Conservation (phyloP, 2,329 filamentous ascomycete species). For the Cryphonectria japonica region DNA sequence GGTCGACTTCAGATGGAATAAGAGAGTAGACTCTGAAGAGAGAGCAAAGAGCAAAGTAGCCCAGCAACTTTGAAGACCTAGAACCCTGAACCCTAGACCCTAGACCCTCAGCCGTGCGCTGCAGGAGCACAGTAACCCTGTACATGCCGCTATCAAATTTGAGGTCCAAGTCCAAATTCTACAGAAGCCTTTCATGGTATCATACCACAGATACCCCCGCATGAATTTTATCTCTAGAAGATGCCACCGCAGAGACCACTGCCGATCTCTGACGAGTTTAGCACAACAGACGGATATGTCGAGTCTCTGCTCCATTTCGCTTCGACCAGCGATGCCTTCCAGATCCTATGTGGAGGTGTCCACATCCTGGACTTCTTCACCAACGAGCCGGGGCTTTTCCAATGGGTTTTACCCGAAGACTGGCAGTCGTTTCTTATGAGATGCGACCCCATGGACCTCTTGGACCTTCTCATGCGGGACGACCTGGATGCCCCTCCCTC, state of each 20-base stretch:
- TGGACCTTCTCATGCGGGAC: slow-evolving; percentile 81
- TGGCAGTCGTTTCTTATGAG: slow-evolving; percentile 81
- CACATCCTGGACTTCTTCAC: slow-evolving; percentile 98
- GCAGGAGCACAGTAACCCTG: background rate
- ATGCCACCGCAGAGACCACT: slow-evolving; percentile 61
- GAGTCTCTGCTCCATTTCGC: slow-evolving; percentile 77
- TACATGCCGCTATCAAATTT: background rate
- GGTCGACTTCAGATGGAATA: too few species aligned
- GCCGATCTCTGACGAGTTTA: slow-evolving; percentile 73
- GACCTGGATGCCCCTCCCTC: slow-evolving; percentile 56
- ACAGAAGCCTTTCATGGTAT: background rate
- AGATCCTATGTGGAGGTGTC: slow-evolving; percentile 92
- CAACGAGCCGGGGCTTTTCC: slow-evolving; percentile 79
- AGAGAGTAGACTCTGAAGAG: too few species aligned
- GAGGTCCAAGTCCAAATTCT: background rate
- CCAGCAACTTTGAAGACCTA: background rate
- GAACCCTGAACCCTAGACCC: background rate
- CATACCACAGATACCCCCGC: background rate
- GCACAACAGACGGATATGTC: slow-evolving; percentile 75
- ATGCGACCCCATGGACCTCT: slow-evolving; percentile 72
- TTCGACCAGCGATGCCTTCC: slow-evolving; percentile 74
- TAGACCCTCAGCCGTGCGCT: background rate
- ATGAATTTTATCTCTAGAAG: slow-evolving; percentile 10
- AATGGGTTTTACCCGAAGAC: slow-evolving; percentile 72
- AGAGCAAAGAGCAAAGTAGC: too few species aligned